phyloP scores from a whole-genome alignment of 345 rosid species.

The Camelina sativa region DNA sequence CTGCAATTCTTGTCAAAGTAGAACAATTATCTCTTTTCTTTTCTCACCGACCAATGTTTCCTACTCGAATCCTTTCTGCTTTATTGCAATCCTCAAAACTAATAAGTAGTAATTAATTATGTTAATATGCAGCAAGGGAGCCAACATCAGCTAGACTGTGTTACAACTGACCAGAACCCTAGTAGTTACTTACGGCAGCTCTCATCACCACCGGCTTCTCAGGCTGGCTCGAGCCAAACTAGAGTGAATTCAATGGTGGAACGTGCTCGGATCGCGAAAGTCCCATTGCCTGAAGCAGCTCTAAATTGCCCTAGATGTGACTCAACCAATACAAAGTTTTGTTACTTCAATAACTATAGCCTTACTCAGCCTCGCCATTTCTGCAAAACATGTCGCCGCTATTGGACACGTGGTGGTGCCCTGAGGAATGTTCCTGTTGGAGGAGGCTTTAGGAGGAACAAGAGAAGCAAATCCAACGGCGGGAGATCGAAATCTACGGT shows the following conservation, averaged over 20 bases:
- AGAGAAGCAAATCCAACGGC: conserved; percentile 57
- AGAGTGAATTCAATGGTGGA: conserved; percentile 80
- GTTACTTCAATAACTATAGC: conserved; percentile 84
- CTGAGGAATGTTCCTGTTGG: conserved; percentile 85
- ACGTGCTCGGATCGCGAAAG: conserved; percentile 68
- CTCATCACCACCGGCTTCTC: conserved; percentile 38
- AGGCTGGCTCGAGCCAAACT: conserved; percentile 39
- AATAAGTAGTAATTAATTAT: conserved; percentile 10
- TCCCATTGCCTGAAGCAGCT: conserved; percentile 66
- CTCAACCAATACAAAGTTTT: conserved; percentile 82
- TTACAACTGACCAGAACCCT: conserved; percentile 42
- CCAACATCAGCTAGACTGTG: conserved; percentile 36
- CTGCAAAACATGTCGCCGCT: conserved; percentile 83
- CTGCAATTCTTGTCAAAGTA: conserved; percentile 30
- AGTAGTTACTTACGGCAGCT: conserved; percentile 24
- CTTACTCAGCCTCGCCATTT: conserved; percentile 88
- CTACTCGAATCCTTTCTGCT: conserved; percentile 13
- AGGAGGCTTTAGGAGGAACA: conserved; percentile 81
- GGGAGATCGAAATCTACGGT: conserved; percentile 39
- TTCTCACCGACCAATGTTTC: conserved; percentile 35
- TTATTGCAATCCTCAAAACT: conserved; percentile 6
- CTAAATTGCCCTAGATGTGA: conserved; percentile 85
- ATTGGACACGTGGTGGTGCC: conserved; percentile 90
- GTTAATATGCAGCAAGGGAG: conserved; percentile 41
- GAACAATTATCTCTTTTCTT: neutral